Percentiles rank a stretch among this genome's conserved stretches.
Evolutionary conservation across 2,329 filamentous ascomycete genomes (phyloP).

Genomic region (Juglanconis juglandina): DNA sequence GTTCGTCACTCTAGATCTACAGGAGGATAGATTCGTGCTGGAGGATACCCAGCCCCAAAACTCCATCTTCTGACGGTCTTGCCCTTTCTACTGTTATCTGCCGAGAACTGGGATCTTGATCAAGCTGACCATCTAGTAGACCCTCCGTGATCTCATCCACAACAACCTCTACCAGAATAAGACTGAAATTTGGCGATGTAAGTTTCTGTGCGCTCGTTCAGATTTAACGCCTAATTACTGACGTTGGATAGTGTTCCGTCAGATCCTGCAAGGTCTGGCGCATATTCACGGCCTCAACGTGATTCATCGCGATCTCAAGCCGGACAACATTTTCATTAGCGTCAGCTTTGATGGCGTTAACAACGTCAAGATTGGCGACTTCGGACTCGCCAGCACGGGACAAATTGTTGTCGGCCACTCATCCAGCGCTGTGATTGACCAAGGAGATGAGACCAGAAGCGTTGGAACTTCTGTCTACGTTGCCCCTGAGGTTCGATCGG

Average conservation of each 20-base stretch:
- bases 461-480: constrained; percentile 85
- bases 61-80: too few species aligned
- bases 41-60: too few species aligned
- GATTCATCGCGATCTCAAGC: constrained; percentile 93
- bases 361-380: constrained; percentile 94
- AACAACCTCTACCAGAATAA: constrained; percentile 70
- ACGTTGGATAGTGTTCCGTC: constrained; percentile 61
- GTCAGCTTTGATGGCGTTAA: constrained; percentile 67
- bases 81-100: too few species aligned
- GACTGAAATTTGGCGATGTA: constrained; percentile 73
- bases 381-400: constrained; percentile 87
- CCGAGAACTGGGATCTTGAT: constrained; percentile 4
- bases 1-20: too few species aligned
- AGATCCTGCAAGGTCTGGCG: constrained; percentile 82
- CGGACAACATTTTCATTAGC: constrained; percentile 91
- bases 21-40: too few species aligned
- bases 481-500: constrained; percentile 83
- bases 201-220: too few species aligned
- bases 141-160: constrained; percentile 81
- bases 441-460: constrained; percentile 66
- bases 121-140: constrained; percentile 41
- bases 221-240: too few species aligned
- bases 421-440: constrained; percentile 40
- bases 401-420: constrained; percentile 65
- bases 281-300: constrained; percentile 90